Evolutionary conservation across 306 rosid species (phyloP).

Genomic region (Luffa aegyptiaca): DNA sequence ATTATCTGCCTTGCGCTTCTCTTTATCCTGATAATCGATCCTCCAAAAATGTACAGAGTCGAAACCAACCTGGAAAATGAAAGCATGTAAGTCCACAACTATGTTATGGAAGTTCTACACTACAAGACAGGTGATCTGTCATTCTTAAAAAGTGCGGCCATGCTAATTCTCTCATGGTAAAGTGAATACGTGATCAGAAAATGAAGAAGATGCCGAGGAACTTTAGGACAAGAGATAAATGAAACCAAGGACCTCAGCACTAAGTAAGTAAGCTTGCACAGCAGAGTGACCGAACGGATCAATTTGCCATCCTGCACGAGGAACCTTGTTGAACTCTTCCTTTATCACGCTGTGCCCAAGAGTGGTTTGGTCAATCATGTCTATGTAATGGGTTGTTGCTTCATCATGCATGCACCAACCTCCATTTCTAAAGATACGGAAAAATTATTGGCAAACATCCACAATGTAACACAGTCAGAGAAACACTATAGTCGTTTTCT

Average conservation of each 20-base stretch:
- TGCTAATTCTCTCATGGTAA: not conserved
- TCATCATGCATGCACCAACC: slow-evolving; percentile 99
- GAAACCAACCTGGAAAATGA: slow-evolving; percentile 59
- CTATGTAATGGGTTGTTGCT: slow-evolving; percentile 73
- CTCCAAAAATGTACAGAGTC: slow-evolving; percentile 92
- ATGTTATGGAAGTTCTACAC: not conserved
- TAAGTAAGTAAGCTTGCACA: slow-evolving; percentile 70
- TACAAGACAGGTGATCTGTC: not conserved
- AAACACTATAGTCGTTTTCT: not conserved
- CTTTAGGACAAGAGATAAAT: not conserved
- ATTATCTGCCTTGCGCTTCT: slow-evolving; percentile 51
- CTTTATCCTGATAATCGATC: slow-evolving; percentile 82
- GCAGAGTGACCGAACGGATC: slow-evolving; percentile 95
- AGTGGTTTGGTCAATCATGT: slow-evolving; percentile 94
- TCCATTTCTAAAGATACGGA: slow-evolving; percentile 50
- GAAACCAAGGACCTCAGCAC: slow-evolving; percentile 53
- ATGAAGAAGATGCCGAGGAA: not conserved
- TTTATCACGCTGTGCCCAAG: slow-evolving; percentile 62
- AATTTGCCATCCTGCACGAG: slow-evolving; percentile 87
- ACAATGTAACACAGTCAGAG: not conserved
- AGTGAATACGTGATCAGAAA: not conserved
- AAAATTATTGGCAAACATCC: too few species aligned
- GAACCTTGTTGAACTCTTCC: slow-evolving; percentile 47
- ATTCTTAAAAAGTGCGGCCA: not conserved
- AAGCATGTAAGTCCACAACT: not conserved